Base-by-base conservation (phyloP, 2,329 filamentous ascomycete genomes). In the Knufia fluminis region DNA sequence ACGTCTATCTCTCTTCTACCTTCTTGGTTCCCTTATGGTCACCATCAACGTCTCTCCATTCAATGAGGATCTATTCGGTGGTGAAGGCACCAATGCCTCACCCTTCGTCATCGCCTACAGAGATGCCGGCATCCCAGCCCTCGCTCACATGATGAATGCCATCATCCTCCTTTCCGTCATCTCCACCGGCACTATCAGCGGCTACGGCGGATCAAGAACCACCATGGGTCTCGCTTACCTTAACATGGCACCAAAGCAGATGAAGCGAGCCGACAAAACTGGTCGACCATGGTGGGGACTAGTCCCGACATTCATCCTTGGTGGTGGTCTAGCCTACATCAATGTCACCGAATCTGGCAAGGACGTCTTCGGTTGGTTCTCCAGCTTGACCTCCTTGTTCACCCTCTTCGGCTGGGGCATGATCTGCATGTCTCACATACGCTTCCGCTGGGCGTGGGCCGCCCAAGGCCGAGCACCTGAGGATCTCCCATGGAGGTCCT, bases 61-160 rank as follows among this genome's bases (percentile, higher is more conserved):
- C 3, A 64, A 73, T 49, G 26, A 46, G 0, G 60, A 70, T 26
- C 63, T 74, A 8, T 72, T 73, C 46, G 70, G 70, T 7, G 61
- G 58, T 3, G 51, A 52, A 0, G 70, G 68, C 4, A 68, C 67
- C 23, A 71, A 72, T 38, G 67, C 69, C 4, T 71, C 67, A 4
- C 72, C 72, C 0, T 74, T 82, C 59, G 84, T 89, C 55, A 84
- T 89, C 53, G 85, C 82, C 16, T 81, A 83, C 39, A 75, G 77
- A 14, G 76, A 79, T 24, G 84, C 83, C 1, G 80, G 81, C 1
- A 81, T 89, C 46, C 70, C 70, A 2, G 80, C 75, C 2, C 73
- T 89, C 1, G 79, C 83, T 0, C 79, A 78, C 14, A 76, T 89
- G 49, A 80, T 89, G 65, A 90, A 90, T 63, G 83, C 82, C 31